Conservation (phyloP, 129 eudicot genomes). For the Lactuca sativa region DNA sequence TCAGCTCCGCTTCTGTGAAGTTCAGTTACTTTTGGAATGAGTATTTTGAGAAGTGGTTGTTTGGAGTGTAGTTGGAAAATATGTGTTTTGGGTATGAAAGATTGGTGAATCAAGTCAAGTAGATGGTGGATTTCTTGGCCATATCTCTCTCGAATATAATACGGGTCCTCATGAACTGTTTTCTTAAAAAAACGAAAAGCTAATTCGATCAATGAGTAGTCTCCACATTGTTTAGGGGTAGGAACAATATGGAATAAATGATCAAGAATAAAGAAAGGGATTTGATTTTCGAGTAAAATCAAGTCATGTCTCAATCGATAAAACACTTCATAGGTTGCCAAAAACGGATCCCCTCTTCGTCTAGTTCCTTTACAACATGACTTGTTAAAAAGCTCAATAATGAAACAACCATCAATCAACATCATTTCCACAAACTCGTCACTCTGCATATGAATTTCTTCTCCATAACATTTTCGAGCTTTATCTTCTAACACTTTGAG, state of each 20-base stretch:
- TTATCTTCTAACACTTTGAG: conserved; percentile 47
- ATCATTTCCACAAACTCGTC: conserved; percentile 56
- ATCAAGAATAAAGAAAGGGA: conserved; percentile 66
- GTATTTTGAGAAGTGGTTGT: conserved; percentile 1
- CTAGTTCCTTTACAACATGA: conserved; percentile 41
- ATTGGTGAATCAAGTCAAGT: conserved; percentile 65
- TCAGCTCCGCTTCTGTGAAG: conserved; percentile 34
- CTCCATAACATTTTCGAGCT: conserved; percentile 54
- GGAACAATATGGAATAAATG: conserved; percentile 54
- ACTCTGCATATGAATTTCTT: conserved; percentile 29
- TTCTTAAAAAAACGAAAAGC: conserved; percentile 53
- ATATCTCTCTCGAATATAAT: conserved; percentile 28
- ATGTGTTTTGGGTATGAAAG: conserved; percentile 46
- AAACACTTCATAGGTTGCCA: conserved; percentile 29
- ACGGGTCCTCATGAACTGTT: conserved; percentile 40
- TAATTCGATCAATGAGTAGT: conserved; percentile 41
- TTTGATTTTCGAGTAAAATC: conserved; percentile 65
- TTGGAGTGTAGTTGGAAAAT: not conserved
- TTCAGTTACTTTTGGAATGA: conserved; percentile 22
- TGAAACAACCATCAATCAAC: conserved; percentile 67
- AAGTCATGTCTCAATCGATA: conserved; percentile 50
- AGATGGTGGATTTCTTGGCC: conserved; percentile 49
- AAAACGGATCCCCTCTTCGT: conserved; percentile 61
- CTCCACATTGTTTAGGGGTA: conserved; percentile 43
- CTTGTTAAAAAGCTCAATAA: conserved; percentile 63